Base-by-base conservation (phyloP, 78 protist species). In the Dictyostelium purpureum region DNA sequence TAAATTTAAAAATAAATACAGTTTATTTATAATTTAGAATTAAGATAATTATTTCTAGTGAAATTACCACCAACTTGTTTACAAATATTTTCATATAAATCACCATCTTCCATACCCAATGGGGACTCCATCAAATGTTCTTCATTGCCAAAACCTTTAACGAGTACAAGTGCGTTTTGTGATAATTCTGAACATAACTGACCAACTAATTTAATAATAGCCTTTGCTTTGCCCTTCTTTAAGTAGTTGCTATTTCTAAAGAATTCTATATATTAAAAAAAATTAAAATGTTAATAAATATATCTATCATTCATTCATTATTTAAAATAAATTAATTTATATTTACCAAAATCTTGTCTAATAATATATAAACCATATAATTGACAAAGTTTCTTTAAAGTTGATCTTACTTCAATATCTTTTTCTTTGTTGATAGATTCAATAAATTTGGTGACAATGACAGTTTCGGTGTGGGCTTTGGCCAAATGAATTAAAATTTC, bases 61-160 rank as follows among this genome's bases (percentile, higher is more conserved):
- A 85, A 85, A 37, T 21, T 40, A 66, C 77, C 77, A 51, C 78
- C 89, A 7, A 85, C 92, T 70, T 54, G 63, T 19, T 73, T 12
- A 42, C 92, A 85, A 52, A 85, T 85, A 73, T 85, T 85, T 47
- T 85, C 92, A 61, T 85, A 85, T 2, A 85, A 59, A 47, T 85
- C 82, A 43, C 92, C 92, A 28, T 85, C 82, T 24, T 57, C 57
- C 38, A 42, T 37, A 56, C 92, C 92, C 4, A 85, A 12, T 19
- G 92, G 82, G 6, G 83, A 40, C 4, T 85, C 63, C 47, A 85
- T 70, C 0, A 85, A 12, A 5, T 49, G 40, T 33, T 85, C 82
- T 35, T 85, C 92, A 61, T 85, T 70, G 43, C 82, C 92, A 37
- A 73, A 85, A 33, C 92, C 92, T 49, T 52, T 77, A 0, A 85